Conservation (phyloP, 2,329 filamentous ascomycete genomes). For the Rutstroemia sp. region DNA sequence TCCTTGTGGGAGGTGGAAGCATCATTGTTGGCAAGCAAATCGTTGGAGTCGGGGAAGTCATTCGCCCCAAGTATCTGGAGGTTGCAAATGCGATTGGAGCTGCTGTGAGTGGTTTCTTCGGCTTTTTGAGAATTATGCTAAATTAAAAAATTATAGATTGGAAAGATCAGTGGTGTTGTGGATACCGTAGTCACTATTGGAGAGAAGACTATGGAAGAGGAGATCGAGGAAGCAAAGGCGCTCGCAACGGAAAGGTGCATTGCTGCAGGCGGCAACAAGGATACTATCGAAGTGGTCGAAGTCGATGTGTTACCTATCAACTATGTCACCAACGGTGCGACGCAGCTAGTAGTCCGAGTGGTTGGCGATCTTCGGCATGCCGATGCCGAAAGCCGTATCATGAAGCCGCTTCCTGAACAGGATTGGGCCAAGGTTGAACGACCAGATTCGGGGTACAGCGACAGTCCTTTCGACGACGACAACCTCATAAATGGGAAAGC, state of each 20-base stretch:
- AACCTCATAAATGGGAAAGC: conserved; percentile 13
- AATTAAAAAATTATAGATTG: conserved; percentile 19
- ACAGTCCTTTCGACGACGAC: neutral
- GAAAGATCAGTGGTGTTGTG: conserved; percentile 24
- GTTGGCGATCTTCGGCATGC: conserved; percentile 23
- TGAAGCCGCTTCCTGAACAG: neutral
- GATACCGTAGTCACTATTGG: conserved; percentile 25
- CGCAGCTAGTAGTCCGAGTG: conserved; percentile 23
- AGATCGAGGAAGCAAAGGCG: conserved; percentile 21
- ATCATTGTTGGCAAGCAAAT: conserved; percentile 41
- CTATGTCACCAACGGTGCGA: conserved; percentile 26
- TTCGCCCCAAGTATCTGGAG: conserved; percentile 44
- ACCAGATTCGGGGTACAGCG: conserved; percentile 1
- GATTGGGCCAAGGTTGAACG: neutral
- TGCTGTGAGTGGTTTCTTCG: conserved; percentile 36
- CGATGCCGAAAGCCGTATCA: conserved; percentile 12
- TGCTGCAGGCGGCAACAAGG: conserved; percentile 22
- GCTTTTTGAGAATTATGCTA: neutral
- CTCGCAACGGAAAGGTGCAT: conserved; percentile 22
- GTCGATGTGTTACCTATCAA: conserved; percentile 25
- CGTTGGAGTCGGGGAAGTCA: conserved; percentile 42
- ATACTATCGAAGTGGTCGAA: conserved; percentile 25
- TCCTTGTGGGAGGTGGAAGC: conserved; percentile 51
- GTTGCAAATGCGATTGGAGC: conserved; percentile 55
- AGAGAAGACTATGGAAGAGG: conserved; percentile 17